A percentile compares a stretch with the other conserved stretches of the same genome.
These are phyloP conservation scores for Camellia granthamiana DNA, from an alignment of 148 eudicot species.

Conservation along the genomic window DNA sequence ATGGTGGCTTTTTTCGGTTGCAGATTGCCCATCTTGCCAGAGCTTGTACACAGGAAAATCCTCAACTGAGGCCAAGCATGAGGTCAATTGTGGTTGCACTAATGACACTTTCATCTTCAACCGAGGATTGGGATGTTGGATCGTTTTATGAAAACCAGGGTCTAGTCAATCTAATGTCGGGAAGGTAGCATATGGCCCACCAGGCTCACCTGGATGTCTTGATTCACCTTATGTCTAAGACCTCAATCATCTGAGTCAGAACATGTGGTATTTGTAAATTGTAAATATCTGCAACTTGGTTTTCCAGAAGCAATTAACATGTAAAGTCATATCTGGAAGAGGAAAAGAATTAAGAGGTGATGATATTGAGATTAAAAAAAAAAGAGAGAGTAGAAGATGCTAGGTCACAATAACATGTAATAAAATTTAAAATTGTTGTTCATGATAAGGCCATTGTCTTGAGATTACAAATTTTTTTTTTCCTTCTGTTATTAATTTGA, in stretches of 20 bases:
- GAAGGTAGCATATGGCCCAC: conserved; percentile 34
- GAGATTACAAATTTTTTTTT: too few relatives aligned
- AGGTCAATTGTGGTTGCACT: conserved; percentile 75
- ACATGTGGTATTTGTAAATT: neutral
- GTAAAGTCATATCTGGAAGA: neutral
- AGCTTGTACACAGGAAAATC: conserved; percentile 71
- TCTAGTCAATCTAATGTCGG: conserved; percentile 43
- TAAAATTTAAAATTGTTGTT: neutral
- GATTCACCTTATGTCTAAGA: too few relatives aligned
- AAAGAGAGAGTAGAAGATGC: neutral
- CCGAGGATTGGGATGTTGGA: conserved; percentile 55
- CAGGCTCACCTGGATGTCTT: neutral
- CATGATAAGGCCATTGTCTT: neutral
- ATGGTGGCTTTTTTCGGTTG: neutral
- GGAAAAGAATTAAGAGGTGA: neutral
- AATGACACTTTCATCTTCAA: conserved; percentile 52
- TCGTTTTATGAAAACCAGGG: conserved; percentile 56
- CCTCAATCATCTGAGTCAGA: neutral
- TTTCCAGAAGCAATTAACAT: neutral
- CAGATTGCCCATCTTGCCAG: conserved; percentile 74
- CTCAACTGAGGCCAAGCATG: conserved; percentile 84
- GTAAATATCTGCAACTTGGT: neutral
- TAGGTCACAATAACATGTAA: neutral
- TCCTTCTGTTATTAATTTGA: too few relatives aligned
- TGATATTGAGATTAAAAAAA: neutral